Evolutionary conservation across 2,329 filamentous ascomycete genomes (phyloP).

Genomic region (Fusarium longipes): DNA sequence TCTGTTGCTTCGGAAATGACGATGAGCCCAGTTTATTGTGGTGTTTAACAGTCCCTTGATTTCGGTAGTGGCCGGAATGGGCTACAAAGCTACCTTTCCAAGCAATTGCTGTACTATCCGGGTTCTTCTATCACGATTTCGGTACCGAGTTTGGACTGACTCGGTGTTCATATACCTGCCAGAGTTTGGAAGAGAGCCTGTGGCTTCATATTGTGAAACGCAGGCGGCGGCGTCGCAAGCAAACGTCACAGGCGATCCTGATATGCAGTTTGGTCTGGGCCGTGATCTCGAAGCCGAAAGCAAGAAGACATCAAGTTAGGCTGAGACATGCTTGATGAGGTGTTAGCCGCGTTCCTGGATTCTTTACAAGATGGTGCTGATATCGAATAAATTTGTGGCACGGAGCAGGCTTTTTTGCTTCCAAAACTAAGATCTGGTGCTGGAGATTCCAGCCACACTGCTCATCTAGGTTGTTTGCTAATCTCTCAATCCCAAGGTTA

Average conservation of each 20-base stretch:
- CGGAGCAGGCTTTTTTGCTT: slow-evolving; percentile 18
- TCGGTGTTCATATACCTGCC: not conserved
- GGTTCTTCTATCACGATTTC: not conserved
- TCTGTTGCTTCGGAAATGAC: slow-evolving; percentile 21
- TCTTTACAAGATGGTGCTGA: slow-evolving; percentile 18
- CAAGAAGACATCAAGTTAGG: slow-evolving; percentile 25
- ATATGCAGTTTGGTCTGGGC: slow-evolving; percentile 13
- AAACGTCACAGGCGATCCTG: slow-evolving; percentile 10
- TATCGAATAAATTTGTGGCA: not conserved
- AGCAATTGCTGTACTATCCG: not conserved
- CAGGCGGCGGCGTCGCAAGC: slow-evolving; percentile 11
- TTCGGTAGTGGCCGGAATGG: slow-evolving; percentile 31
- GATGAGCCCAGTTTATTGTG: slow-evolving; percentile 7
- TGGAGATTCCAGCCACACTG: slow-evolving; percentile 25
- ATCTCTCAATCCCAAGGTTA: slow-evolving; percentile 5
- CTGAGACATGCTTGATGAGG: slow-evolving; percentile 24
- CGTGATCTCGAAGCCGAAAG: slow-evolving; percentile 27
- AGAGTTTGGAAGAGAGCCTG: slow-evolving; percentile 1
- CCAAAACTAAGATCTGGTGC: slow-evolving; percentile 9
- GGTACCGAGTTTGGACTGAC: slow-evolving; percentile 19
- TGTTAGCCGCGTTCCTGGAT: slow-evolving; percentile 28
- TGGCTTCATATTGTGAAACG: slow-evolving; percentile 32
- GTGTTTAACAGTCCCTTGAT: slow-evolving; percentile 21
- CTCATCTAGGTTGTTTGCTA: slow-evolving; percentile 20
- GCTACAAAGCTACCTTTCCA: slow-evolving; percentile 2